Evolutionary conservation across 768 basidiomycete genomes (phyloP).

Genomic region (Naganishia friedmannii): DNA sequence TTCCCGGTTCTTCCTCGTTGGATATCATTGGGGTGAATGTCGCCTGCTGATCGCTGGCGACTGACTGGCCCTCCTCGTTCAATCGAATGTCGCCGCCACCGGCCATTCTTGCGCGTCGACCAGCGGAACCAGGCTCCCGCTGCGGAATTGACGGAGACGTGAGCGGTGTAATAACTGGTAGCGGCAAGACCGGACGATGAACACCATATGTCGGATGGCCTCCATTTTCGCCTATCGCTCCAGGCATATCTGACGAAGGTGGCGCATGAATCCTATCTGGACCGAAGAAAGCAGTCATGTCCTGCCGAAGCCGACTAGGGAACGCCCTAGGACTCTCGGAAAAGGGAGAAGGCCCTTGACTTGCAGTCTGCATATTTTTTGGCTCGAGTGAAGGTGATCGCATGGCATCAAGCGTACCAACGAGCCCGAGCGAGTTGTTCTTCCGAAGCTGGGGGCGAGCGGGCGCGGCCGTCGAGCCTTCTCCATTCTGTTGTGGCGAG

Average conservation of each 20-base stretch:
- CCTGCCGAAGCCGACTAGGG: constrained; percentile 4
- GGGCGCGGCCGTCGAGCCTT: not conserved
- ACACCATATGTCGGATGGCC: not conserved
- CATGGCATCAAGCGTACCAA: constrained; percentile 14
- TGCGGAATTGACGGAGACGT: not conserved
- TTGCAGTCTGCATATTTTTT: not conserved
- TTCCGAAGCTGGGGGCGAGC: constrained; percentile 16
- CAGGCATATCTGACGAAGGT: not conserved
- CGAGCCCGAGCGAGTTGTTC: constrained; percentile 9
- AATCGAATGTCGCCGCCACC: not conserved
- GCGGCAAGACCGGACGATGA: not conserved
- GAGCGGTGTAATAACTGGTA: constrained; percentile 1
- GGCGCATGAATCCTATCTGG: not conserved
- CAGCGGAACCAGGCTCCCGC: not conserved
- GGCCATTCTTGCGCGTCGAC: not conserved
- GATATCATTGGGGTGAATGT: not conserved
- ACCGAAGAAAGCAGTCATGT: not conserved
- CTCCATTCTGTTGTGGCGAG: not conserved
- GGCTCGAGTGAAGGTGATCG: constrained; percentile 17
- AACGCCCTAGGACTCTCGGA: not conserved
- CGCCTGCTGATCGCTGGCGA: not conserved
- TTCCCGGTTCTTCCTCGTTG: not conserved
- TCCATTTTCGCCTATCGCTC: not conserved
- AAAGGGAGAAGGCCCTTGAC: not conserved
- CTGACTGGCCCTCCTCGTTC: not conserved